Base-by-base conservation (phyloP, 495 filamentous ascomycete species). In the Penicillium riverlandense region DNA sequence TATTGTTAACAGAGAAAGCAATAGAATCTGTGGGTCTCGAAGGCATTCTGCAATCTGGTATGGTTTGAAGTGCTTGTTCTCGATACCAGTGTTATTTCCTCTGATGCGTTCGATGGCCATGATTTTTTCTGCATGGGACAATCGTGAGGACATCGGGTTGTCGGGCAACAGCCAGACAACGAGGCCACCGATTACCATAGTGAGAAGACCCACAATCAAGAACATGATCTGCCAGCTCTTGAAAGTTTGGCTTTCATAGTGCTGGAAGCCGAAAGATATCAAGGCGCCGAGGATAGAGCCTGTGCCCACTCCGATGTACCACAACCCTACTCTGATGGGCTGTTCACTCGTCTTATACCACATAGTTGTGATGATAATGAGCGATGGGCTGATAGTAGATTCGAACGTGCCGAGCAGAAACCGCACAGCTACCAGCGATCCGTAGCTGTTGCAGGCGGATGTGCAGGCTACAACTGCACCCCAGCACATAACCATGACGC, bases 371-470 rank as follows among this genome's bases (percentile, higher is more conserved):
- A 61, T 51, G 11, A 66, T 46, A 32, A 75, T 71, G 46, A 79
- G 61, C 5, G 66, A 74, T 3, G 79, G 80, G 2, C 67, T 65
- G 41, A 82, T 72, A 14, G 74, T 69, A 13, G 79, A 74, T 66
- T 83, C 82, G 37, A 80, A 80, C 32, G 78, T 57, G 14, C 82
- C 81, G 1, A 82, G 58, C 41, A 84, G 76, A 49, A 78, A 73
- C 6, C 82, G 67, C 7, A 71, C 61, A 43, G 52, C 61, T 4
- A 69, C 48, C 28, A 72, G 43, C 11, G 50, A 40, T 2, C 38
- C 40, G 49, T 76, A 82, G 41, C 59, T 63, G 32, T 67, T 53
- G 35, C 70, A 70, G 1, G 68, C 67, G 0, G 78, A 75, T 39
- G 72, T 76, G 37, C 66, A 69, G 1, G 72, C 62, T 32, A 77